Evolutionary conservation across 345 rosid species (phyloP).

Genomic region (Populus tremula): DNA sequence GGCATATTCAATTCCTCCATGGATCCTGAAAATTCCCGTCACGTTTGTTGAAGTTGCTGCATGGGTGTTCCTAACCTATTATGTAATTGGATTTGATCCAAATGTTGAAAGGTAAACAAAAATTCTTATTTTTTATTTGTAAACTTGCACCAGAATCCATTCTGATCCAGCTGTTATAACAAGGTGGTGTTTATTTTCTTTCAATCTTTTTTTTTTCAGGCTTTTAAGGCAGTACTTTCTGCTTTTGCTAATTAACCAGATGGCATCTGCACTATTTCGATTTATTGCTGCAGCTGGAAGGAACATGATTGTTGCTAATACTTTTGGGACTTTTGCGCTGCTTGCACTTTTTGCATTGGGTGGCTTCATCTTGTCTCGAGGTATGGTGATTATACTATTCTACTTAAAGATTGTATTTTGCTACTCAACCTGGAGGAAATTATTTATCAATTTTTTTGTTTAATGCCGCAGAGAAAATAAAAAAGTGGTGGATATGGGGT

Average conservation of each 20-base stretch:
- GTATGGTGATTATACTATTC: slow-evolving; percentile 17
- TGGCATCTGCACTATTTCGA: slow-evolving; percentile 64
- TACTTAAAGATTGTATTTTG: not conserved
- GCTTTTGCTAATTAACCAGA: slow-evolving; percentile 52
- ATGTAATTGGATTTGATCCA: slow-evolving; percentile 73
- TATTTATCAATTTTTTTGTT: not conserved
- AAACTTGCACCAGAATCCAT: not conserved
- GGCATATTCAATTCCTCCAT: slow-evolving; percentile 73
- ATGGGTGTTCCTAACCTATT: slow-evolving; percentile 65
- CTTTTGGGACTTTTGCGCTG: slow-evolving; percentile 59
- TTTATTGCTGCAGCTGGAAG: slow-evolving; percentile 55
- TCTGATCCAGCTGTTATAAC: not conserved
- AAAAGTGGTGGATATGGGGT: slow-evolving; percentile 92
- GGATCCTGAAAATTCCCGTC: slow-evolving; percentile 77
- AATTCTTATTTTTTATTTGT: not conserved
- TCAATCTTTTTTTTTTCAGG: slow-evolving; percentile 29
- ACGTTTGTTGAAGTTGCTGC: slow-evolving; percentile 58
- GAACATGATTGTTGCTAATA: slow-evolving; percentile 54
- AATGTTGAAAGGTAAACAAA: slow-evolving; percentile 53
- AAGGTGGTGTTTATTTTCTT: not conserved
- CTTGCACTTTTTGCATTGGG: slow-evolving; percentile 46
- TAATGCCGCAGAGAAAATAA: slow-evolving; percentile 47
- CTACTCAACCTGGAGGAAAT: not conserved
- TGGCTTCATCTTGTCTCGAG: slow-evolving; percentile 65
- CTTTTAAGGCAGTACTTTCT: slow-evolving; percentile 56